phyloP scores from a whole-genome alignment of 2,329 filamentous ascomycete species.

The Monosporascus sp. region DNA sequence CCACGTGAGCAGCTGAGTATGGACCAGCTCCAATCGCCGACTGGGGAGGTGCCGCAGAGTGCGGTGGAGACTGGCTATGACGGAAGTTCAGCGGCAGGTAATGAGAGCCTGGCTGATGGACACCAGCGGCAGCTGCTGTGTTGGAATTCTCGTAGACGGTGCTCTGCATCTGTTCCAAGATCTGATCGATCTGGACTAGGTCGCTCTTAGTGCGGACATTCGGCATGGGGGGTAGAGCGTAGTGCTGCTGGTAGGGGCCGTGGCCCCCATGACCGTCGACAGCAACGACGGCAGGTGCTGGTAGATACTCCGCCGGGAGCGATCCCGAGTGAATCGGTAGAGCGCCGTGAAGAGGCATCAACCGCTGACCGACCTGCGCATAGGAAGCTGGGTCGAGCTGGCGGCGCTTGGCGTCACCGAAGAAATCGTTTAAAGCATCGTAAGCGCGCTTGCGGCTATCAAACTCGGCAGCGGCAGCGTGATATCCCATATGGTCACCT shows the following conservation, averaged over 20 bases:
- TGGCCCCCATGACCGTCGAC: conserved; percentile 49
- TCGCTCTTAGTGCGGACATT: conserved; percentile 92
- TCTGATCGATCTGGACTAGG: conserved; percentile 86
- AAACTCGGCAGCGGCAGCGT: conserved; percentile 39
- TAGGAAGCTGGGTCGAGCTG: conserved; percentile 88
- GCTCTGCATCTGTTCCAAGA: conserved; percentile 91
- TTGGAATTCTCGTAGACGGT: conserved; percentile 93
- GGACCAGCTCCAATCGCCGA: conserved; percentile 29
- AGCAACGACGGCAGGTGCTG: conserved; percentile 43
- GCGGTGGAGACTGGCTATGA: conserved; percentile 46
- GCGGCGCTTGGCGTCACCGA: conserved; percentile 85
- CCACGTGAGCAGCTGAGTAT: conserved; percentile 51
- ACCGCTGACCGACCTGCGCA: conserved; percentile 80
- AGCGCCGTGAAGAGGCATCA: conserved; percentile 74
- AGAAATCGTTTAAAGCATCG: conserved; percentile 89
- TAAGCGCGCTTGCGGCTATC: conserved; percentile 79
- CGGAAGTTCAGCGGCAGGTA: conserved; percentile 54
- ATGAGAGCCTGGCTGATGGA: conserved; percentile 69
- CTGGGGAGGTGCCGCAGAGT: conserved; percentile 30
- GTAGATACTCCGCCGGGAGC: conserved; percentile 53
- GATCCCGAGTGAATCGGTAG: conserved; percentile 55
- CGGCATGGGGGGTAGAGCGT: conserved; percentile 80
- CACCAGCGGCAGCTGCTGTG: conserved; percentile 70
- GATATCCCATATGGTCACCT: conserved; percentile 60
- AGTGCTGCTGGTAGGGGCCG: conserved; percentile 67